Evolutionary conservation across 345 rosid genomes (phyloP), one percentile per base, ranked within the genome.

Genomic region (Garcia nutans): DNA sequence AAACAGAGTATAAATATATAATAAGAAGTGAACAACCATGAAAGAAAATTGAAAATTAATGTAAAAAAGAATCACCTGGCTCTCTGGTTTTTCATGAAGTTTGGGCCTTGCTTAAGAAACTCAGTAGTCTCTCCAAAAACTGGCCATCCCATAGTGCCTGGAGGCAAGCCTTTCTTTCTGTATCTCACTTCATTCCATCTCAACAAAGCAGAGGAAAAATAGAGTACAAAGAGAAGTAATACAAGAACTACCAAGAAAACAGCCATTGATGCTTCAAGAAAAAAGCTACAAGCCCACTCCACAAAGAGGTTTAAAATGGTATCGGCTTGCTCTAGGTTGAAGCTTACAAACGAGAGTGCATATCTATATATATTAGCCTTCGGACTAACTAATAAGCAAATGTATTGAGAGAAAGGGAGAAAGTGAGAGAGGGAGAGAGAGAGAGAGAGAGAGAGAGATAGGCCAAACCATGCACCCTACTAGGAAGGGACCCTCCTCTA

Each of bases 141-240:
- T 13, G 97, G 98, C 97, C 96, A 93, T 1, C 98, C 98, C 98
- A 92, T 90, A n/a, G 90, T 87, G 26, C 98, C 98, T 2, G 91
- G 93, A 52, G 98, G 98, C 85, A 93, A 80, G 9, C 89, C 86
- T 70, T 86, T 86, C 78, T 82, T 87, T 65, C 78, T 78, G 81
- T 86, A 92, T 31, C 84, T 84, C 76, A 89, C 70, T 80, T 89
- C 89, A 82, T 91, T 90, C 97, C 96, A 89, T 81, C 84, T 88
- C 72, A 90, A 76, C 79, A 92, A 70, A 76, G 84, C 94, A 64
- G 89, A 84, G 83, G 87, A 88, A 67, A 86, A 26, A 22, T 84
- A 78, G 69, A 89, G 77, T 57, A 82, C 50, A 45, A 82, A 61
- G 52, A 68, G 42, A 55, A 77, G 65, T 20, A 85, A 55, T 58